Evolutionary conservation across 2,329 filamentous ascomycete genomes (phyloP).

Genomic region (Trichoderma sp.): DNA sequence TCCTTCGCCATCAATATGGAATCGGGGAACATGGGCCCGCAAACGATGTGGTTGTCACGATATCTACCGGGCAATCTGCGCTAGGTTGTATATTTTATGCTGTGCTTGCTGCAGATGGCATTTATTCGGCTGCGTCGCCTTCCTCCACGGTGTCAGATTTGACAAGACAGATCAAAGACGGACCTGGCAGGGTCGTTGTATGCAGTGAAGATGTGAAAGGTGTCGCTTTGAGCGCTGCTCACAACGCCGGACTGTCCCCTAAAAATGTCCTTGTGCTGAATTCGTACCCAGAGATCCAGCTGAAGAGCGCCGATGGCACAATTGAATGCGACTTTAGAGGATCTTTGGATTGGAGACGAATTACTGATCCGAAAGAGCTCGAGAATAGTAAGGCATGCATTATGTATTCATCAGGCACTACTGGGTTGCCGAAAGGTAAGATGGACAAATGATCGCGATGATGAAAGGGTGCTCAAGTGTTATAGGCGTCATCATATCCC

Average conservation of each 20-base stretch:
- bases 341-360: conserved; percentile 49
- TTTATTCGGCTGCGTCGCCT: conserved; percentile 55
- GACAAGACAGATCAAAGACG: conserved; percentile 42
- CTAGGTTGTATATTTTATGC: conserved; percentile 53
- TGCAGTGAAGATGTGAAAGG: conserved; percentile 48
- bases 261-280: conserved; percentile 51
- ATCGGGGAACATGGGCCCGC: conserved; percentile 48
- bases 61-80: conserved; percentile 55
- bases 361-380: conserved; percentile 49
- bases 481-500: conserved; percentile 42
- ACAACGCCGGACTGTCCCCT: conserved; percentile 41
- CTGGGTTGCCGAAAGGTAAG: conserved; percentile 44
- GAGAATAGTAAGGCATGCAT: conserved; percentile 40
- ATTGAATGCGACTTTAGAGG: conserved; percentile 30
- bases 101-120: conserved; percentile 56
- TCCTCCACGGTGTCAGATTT: conserved; percentile 50
- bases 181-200: conserved; percentile 38
- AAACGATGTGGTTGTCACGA: conserved; percentile 53
- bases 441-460: neutral
- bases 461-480: neutral
- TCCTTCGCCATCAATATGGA: conserved; percentile 50
- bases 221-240: conserved; percentile 47
- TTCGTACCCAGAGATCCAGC: conserved; percentile 32
- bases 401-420: conserved; percentile 49
- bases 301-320: conserved; percentile 28